These are phyloP conservation scores for Phaeosphaeriaceae sp. DNA, from an alignment of 2,329 filamentous ascomycete species.

Conservation along the genomic window DNA sequence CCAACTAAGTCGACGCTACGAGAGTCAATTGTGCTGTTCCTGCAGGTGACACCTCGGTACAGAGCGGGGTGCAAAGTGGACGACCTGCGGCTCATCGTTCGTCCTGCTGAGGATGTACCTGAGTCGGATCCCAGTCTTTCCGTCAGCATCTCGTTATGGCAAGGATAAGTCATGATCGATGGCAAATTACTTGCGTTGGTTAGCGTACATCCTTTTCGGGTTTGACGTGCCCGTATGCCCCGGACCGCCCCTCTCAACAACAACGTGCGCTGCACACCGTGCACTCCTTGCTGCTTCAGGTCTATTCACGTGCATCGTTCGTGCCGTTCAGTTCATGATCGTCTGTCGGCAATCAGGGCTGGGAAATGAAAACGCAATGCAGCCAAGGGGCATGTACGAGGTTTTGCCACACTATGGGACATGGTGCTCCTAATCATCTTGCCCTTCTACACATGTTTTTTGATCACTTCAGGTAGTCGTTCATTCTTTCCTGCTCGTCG, in stretches of 20 bases:
- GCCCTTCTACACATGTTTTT: neutral
- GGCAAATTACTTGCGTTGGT: neutral
- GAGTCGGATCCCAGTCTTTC: neutral
- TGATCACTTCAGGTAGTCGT: neutral
- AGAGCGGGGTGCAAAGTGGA: neutral
- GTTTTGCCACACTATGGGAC: neutral
- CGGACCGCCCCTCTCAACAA: neutral
- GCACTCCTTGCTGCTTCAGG: neutral
- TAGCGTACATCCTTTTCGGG: neutral
- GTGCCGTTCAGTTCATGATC: neutral
- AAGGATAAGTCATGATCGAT: constrained; percentile 2
- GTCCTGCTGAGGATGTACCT: neutral
- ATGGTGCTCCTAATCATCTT: neutral
- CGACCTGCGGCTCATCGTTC: neutral
- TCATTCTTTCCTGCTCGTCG: neutral
- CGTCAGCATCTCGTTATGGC: neutral
- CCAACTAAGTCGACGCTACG: neutral
- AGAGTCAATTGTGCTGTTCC: neutral
- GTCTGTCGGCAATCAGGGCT: neutral
- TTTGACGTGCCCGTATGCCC: neutral
- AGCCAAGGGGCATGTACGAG: constrained; percentile 7
- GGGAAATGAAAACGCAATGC: constrained; percentile 6
- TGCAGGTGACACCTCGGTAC: neutral
- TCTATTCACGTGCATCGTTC: neutral
- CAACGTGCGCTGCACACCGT: constrained; percentile 4